A percentile compares a stretch with the other conserved stretches of the same genome.
Evolutionary conservation across 2,329 filamentous ascomycete species (phyloP).

Genomic region (Mollisiaceae sp.): DNA sequence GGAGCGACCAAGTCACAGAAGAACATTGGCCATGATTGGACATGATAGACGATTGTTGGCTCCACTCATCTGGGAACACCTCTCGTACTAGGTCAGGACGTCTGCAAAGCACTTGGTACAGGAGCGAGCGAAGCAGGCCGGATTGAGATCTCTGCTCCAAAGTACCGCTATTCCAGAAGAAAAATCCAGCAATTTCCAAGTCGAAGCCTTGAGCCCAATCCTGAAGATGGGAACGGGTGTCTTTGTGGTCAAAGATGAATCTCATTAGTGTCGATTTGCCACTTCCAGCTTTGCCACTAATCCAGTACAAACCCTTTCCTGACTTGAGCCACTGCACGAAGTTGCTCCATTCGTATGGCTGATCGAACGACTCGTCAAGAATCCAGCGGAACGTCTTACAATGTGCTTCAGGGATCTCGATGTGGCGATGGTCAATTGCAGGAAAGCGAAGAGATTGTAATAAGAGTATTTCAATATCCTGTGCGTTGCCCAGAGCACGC

Average conservation of each 20-base stretch:
- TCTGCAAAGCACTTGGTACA: slow-evolving; percentile 7
- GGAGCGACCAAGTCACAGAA: neutral
- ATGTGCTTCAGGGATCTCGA: slow-evolving; percentile 16
- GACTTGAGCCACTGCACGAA: slow-evolving; percentile 26
- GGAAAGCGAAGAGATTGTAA: slow-evolving; percentile 10
- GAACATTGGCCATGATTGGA: neutral
- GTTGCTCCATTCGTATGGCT: neutral
- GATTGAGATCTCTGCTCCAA: slow-evolving; percentile 18
- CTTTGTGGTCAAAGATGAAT: slow-evolving; percentile 15
- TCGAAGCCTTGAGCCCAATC: slow-evolving; percentile 37
- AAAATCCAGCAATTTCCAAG: slow-evolving; percentile 46
- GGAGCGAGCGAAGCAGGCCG: slow-evolving; percentile 23
- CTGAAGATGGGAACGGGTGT: slow-evolving; percentile 17
- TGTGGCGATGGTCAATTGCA: slow-evolving; percentile 9
- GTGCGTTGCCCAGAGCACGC: neutral
- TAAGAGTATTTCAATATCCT: neutral
- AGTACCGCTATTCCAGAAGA: slow-evolving; percentile 52
- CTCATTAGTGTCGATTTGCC: slow-evolving; percentile 34
- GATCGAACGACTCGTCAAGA: neutral
- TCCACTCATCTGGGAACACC: neutral
- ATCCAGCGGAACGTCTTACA: slow-evolving; percentile 25
- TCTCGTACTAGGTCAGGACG: neutral
- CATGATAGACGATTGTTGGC: neutral
- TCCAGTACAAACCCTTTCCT: slow-evolving; percentile 26
- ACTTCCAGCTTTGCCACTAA: slow-evolving; percentile 28